Base-by-base conservation (phyloP, 345 rosid genomes). In the Kandelia obovata region DNA sequence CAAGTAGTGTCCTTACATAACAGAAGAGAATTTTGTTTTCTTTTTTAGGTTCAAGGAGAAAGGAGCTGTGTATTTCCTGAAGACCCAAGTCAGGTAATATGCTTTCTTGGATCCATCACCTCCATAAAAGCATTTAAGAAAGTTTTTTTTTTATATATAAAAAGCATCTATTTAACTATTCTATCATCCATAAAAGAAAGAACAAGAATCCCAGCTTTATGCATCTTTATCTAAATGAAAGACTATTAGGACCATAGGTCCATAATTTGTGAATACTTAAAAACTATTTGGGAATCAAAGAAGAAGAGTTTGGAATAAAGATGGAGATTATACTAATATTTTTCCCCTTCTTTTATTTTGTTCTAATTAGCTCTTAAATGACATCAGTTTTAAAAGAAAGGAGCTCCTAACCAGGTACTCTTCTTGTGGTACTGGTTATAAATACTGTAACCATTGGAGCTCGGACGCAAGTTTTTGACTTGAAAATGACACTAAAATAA, bases 381-480 rank as follows among this genome's bases (percentile, higher is more conserved):
- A 75, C 62, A 75, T 66, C 71, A 60, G 75, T 74, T 63, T 70
- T 71, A 75, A 84, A 80, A 77, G 75, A 77, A 81, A 71, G 80
- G 64, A 64, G 83, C 62, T 62, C 75, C 66, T 56, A 64, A 73
- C 75, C 75, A 72, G 74, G 78, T 74, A 66, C 19, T 39, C 34
- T 53, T 49, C 69, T 63, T 25, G 20, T 6, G 49, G 20, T 31
- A 11, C 46, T 39, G 13, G 15, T 3, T 43, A 3, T 43, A 13
- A 13, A 13, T 15, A 15, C 49, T 13, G 49, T 43, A 43, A 43
- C 49, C 15, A 43, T 3, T 13, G 17, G 49, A 19, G 1, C 16
- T 13, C 0, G 49, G 19, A 43, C 16, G 5, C 17, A 43, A 43
- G 17, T 43, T 13, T 43, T 11, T 43, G 49, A 43, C 15, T 13